These are phyloP conservation scores for Cicer judaicum DNA, from an alignment of 306 rosid species.

Conservation along the genomic window DNA sequence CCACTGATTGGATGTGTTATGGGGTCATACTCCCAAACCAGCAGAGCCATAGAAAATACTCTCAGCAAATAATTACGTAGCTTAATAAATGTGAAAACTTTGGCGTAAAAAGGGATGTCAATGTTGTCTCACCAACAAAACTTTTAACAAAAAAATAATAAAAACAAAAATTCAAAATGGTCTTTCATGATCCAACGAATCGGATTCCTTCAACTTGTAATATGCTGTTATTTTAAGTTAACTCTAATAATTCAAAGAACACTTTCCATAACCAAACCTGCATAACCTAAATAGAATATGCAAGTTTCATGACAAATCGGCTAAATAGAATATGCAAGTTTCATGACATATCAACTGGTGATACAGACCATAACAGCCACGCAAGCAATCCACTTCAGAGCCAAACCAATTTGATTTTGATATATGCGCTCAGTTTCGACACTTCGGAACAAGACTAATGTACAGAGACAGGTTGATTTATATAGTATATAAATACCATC, in stretches of 20 bases:
- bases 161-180: neutral
- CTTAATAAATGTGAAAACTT: constrained; percentile 32
- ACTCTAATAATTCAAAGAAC: constrained; percentile 20
- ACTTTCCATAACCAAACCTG: constrained; percentile 3
- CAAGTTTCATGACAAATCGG: constrained; percentile 14
- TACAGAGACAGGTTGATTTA: neutral
- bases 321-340: neutral
- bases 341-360: neutral
- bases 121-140: constrained; percentile 39
- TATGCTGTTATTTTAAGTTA: constrained; percentile 39
- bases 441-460: constrained; percentile 21
- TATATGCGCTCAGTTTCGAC: constrained; percentile 14
- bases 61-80: neutral
- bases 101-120: constrained; percentile 30
- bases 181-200: constrained; percentile 32
- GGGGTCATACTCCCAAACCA: constrained; percentile 40
- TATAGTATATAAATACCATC: constrained; percentile 17
- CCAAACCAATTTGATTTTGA: constrained; percentile 34
- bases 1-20: constrained; percentile 36
- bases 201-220: constrained; percentile 29
- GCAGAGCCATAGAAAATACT: neutral
- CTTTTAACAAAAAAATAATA: neutral
- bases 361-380: constrained; percentile 19
- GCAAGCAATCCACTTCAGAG: constrained; percentile 27
- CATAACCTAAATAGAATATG: constrained; percentile 9